A percentile compares a stretch with the other conserved stretches of the same genome.
These are phyloP conservation scores for Chlorella sp. DNA, from an alignment of 139 green algal genomes.

Conservation along the genomic window DNA sequence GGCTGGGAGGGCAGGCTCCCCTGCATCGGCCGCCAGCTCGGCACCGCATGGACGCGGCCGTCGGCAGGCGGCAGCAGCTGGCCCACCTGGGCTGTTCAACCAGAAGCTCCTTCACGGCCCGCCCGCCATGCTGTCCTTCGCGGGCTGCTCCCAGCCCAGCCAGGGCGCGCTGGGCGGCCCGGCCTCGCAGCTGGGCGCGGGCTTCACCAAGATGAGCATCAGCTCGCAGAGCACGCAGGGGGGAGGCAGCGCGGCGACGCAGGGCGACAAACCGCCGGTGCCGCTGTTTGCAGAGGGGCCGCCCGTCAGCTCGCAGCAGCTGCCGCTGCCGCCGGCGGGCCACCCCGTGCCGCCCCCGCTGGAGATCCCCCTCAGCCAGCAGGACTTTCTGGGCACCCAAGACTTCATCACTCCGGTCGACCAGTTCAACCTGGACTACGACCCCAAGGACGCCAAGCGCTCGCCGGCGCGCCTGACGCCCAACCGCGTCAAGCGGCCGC, in stretches of 20 bases:
- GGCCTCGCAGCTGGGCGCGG: conserved; percentile 17
- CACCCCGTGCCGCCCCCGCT: neutral
- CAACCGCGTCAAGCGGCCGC: conserved; percentile 51
- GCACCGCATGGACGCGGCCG: neutral
- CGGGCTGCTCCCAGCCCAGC: conserved; percentile 15
- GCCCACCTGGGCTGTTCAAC: neutral
- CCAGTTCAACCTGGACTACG: conserved; percentile 42
- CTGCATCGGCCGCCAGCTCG: too few relatives aligned
- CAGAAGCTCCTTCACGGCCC: neutral
- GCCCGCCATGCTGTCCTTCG: conserved; percentile 7
- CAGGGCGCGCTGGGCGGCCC: neutral
- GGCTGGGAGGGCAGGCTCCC: neutral
- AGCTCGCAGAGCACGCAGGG: conserved; percentile 9
- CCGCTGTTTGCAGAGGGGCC: conserved; percentile 33
- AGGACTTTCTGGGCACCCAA: conserved; percentile 42
- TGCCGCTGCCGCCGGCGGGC: neutral
- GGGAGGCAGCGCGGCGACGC: neutral
- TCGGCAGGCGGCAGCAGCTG: neutral
- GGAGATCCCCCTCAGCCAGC: conserved; percentile 30
- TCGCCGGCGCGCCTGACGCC: conserved; percentile 52
- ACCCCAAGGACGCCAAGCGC: conserved; percentile 11
- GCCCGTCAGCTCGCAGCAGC: conserved; percentile 6
- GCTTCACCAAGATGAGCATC: conserved; percentile 41
- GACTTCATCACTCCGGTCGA: conserved; percentile 68
- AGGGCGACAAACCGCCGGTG: conserved; percentile 14